A percentile compares a stretch with the other conserved stretches of the same genome.
These are phyloP conservation scores for Colletotrichum tropicicola DNA, from an alignment of 2,329 filamentous ascomycete species.

Conservation along the genomic window DNA sequence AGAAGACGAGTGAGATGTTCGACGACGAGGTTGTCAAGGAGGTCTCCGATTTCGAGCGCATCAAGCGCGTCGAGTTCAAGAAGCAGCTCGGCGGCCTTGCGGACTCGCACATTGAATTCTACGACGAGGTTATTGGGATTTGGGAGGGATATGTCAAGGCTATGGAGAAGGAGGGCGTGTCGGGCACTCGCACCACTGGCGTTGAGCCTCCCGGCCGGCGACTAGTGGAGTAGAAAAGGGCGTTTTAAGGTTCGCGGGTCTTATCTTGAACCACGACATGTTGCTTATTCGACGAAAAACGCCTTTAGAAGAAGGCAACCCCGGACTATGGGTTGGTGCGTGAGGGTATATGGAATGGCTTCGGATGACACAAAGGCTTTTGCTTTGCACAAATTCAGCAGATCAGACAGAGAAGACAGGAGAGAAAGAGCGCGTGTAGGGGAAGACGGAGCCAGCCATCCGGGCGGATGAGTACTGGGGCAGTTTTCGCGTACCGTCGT, in stretches of 20 bases:
- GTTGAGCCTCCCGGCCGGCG: constrained; percentile 28
- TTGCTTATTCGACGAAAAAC: too few species aligned
- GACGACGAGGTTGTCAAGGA: constrained; percentile 96
- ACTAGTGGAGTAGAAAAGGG: constrained; percentile 13
- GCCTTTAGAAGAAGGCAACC: not conserved
- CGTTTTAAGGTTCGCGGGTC: not conserved
- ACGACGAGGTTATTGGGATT: constrained; percentile 78
- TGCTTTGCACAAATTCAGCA: not conserved
- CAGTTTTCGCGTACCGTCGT: not conserved
- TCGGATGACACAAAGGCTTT: not conserved
- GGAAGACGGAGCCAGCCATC: not conserved
- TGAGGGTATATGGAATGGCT: constrained; percentile 8
- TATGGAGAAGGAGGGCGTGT: constrained; percentile 75
- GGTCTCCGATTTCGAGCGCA: constrained; percentile 92
- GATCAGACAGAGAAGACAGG: constrained; percentile 6
- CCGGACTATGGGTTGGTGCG: not conserved
- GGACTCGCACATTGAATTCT: constrained; percentile 88
- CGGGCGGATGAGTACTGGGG: not conserved
- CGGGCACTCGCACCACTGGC: constrained; percentile 20
- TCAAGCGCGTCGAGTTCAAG: constrained; percentile 94
- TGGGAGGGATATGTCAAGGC: constrained; percentile 93
- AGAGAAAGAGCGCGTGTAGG: not conserved
- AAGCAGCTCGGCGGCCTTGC: constrained; percentile 85
- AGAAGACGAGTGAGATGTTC: constrained; percentile 88
- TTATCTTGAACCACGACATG: not conserved